Evolutionary conservation across 352 stramenopile species (phyloP).

Genomic region (Thraustotheca clavata): DNA sequence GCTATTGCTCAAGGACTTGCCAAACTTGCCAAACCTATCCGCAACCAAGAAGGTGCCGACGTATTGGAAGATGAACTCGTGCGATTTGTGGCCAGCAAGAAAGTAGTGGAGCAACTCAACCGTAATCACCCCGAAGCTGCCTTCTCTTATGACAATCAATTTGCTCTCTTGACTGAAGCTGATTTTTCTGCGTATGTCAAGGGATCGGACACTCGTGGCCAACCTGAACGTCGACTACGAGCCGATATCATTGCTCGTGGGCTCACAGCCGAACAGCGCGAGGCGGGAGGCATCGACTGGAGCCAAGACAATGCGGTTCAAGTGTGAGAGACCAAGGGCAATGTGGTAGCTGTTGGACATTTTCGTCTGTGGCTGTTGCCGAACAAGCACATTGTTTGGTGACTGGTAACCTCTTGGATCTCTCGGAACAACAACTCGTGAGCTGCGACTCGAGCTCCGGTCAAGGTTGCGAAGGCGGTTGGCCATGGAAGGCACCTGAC

Average conservation of each 20-base stretch:
- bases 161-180: not conserved
- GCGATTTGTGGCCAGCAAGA: not conserved
- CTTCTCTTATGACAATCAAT: not conserved
- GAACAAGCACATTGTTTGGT: conserved; percentile 84
- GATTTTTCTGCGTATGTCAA: not conserved
- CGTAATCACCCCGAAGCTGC: not conserved
- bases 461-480: not conserved
- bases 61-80: not conserved
- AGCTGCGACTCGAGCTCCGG: conserved; percentile 49
- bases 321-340: conserved; percentile 82
- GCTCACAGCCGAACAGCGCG: not conserved
- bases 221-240: not conserved
- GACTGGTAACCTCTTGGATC: conserved; percentile 49
- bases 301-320: conserved; percentile 18
- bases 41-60: not conserved
- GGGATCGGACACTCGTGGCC: not conserved
- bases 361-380: conserved; percentile 85
- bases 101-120: not conserved
- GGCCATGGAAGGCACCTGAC: not conserved
- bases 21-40: not conserved
- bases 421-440: conserved; percentile 89
- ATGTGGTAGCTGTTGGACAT: conserved; percentile 91
- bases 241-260: not conserved
- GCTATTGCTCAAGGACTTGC: not conserved
- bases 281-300: conserved; percentile 21